These are phyloP conservation scores for Trichosanthes cucumerina DNA, from an alignment of 306 rosid species.

Conservation along the genomic window DNA sequence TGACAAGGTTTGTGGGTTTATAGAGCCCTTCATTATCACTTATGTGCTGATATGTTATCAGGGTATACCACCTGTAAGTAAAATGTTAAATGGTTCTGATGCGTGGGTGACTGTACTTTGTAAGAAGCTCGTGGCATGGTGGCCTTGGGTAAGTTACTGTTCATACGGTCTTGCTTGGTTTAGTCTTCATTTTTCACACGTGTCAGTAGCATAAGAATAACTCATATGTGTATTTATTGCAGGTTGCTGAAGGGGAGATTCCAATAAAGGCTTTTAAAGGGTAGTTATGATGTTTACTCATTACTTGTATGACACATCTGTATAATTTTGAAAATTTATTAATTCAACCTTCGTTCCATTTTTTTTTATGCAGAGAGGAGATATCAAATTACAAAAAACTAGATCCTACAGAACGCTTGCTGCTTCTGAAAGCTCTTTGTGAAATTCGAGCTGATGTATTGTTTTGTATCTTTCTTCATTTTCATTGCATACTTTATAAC, in stretches of 20 bases:
- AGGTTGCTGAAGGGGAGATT: conserved; percentile 87
- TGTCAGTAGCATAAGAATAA: background rate
- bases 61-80: conserved; percentile 78
- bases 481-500: conserved; percentile 1
- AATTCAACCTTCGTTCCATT: background rate
- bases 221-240: conserved; percentile 14
- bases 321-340: background rate
- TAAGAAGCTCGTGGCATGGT: conserved; percentile 66
- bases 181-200: background rate
- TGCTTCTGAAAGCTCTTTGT: conserved; percentile 74
- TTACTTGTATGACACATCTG: background rate
- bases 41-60: conserved; percentile 19
- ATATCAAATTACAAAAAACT: conserved; percentile 57
- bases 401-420: conserved; percentile 51
- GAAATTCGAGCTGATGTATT: conserved; percentile 78
- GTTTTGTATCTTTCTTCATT: conserved; percentile 10
- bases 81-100: conserved; percentile 37
- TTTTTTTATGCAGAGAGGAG: conserved; percentile 63
- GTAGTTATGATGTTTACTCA: conserved; percentile 24
- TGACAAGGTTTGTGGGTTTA: background rate
- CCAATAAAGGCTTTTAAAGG: conserved; percentile 70
- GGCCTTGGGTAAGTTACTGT: conserved; percentile 75
- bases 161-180: background rate
- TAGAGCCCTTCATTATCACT: background rate
- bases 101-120: conserved; percentile 79